Evolutionary conservation across 192 early-diverging fungal species (phyloP).

Genomic region (Phycomyces blakesleeanus): DNA sequence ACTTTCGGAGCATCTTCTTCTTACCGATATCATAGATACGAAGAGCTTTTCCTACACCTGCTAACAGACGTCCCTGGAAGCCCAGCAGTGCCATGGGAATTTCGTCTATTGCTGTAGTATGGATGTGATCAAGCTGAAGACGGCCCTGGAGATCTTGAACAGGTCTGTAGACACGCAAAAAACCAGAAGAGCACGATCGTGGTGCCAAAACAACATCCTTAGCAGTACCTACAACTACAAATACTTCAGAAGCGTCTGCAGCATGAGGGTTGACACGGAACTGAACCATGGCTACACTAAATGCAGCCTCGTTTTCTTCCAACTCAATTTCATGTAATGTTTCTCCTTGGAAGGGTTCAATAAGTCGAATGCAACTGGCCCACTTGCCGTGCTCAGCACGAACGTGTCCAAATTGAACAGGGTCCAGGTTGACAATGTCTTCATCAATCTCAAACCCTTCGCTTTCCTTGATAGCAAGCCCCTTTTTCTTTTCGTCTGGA

Average conservation of each 20-base stretch:
- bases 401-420: slow-evolving; percentile 79
- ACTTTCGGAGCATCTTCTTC: slow-evolving; percentile 85
- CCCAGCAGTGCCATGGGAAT: slow-evolving; percentile 76
- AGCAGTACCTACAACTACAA: slow-evolving; percentile 84
- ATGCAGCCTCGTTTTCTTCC: slow-evolving; percentile 79
- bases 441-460: slow-evolving; percentile 52
- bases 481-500: slow-evolving; percentile 56
- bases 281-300: slow-evolving; percentile 64
- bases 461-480: slow-evolving; percentile 47
- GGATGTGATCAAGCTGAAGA: slow-evolving; percentile 68
- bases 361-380: slow-evolving; percentile 81
- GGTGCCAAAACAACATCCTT: slow-evolving; percentile 66
- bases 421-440: slow-evolving; percentile 55
- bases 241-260: slow-evolving; percentile 29
- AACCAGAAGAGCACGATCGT: slow-evolving; percentile 62
- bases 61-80: slow-evolving; percentile 87
- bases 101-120: slow-evolving; percentile 85
- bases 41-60: slow-evolving; percentile 81
- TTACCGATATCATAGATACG: slow-evolving; percentile 93
- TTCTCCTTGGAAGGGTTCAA: slow-evolving; percentile 74
- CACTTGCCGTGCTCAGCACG: slow-evolving; percentile 69
- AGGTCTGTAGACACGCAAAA: slow-evolving; percentile 74
- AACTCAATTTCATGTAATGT: slow-evolving; percentile 70
- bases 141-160: slow-evolving; percentile 45
- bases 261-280: slow-evolving; percentile 57